These are phyloP conservation scores for Alternaria sp. DNA, from an alignment of 2,329 filamentous ascomycete genomes.

Conservation along the genomic window DNA sequence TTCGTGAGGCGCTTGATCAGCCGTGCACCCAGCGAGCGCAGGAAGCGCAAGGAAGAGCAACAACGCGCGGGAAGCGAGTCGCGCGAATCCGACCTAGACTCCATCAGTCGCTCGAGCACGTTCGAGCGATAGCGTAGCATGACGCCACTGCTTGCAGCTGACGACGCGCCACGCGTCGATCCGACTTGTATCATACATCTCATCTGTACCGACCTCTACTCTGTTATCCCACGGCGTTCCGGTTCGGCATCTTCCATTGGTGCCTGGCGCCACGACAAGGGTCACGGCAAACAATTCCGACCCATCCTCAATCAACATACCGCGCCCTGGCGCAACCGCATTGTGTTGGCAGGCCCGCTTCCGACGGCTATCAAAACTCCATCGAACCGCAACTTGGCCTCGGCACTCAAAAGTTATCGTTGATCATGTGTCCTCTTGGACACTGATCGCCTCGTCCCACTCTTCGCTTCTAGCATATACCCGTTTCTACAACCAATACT, in stretches of 20 bases:
- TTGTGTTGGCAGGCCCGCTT: not conserved
- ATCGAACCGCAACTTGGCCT: conserved; percentile 7
- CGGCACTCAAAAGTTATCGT: conserved; percentile 22
- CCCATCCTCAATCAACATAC: conserved; percentile 10
- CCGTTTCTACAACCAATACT: conserved; percentile 22
- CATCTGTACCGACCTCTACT: conserved; percentile 26
- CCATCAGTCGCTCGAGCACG: conserved; percentile 46
- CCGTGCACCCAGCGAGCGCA: conserved; percentile 53
- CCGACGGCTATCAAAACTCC: conserved; percentile 6
- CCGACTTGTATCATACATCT: conserved; percentile 24
- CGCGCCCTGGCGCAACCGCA: conserved; percentile 8
- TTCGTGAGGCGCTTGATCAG: conserved; percentile 52
- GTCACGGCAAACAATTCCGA: conserved; percentile 17
- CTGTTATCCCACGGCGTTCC: conserved; percentile 19
- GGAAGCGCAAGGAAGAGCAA: conserved; percentile 42
- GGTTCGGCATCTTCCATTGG: conserved; percentile 7
- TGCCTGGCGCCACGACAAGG: conserved; percentile 12
- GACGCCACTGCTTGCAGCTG: conserved; percentile 24
- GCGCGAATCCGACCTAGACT: conserved; percentile 39
- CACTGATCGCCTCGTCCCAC: conserved; percentile 11
- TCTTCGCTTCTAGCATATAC: conserved; percentile 32
- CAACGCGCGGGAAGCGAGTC: conserved; percentile 37
- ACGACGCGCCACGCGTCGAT: conserved; percentile 31
- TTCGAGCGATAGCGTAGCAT: conserved; percentile 38
- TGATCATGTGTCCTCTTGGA: conserved; percentile 13